phyloP scores from a whole-genome alignment of 352 stramenopile genomes.

The Thalassiosira livingstoniorum region DNA sequence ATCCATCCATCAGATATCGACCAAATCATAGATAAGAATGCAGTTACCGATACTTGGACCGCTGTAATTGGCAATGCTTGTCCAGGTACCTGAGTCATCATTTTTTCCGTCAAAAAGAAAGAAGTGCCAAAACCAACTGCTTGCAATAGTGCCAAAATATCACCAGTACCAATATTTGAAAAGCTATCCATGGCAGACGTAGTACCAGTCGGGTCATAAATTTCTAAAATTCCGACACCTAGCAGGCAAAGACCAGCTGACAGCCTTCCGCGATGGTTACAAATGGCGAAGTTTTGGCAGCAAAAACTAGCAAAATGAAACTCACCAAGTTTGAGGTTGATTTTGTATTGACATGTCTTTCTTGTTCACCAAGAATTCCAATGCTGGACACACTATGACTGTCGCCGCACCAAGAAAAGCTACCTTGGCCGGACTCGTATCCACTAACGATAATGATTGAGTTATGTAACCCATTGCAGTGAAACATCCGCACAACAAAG shows the following conservation, averaged over 20 bases:
- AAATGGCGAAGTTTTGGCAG: neutral
- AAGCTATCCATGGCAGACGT: constrained; percentile 35
- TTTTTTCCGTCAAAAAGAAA: constrained; percentile 71
- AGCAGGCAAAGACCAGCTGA: constrained; percentile 63
- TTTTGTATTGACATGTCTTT: constrained; percentile 66
- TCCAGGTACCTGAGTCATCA: constrained; percentile 66
- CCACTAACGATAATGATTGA: constrained; percentile 67
- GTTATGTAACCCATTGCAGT: constrained; percentile 68
- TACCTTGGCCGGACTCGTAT: constrained; percentile 66
- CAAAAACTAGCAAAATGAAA: neutral
- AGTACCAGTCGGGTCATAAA: constrained; percentile 48
- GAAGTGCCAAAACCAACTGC: constrained; percentile 67
- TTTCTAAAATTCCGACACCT: constrained; percentile 74
- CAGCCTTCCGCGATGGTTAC: no score
- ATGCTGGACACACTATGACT: constrained; percentile 71
- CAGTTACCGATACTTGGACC: constrained; percentile 58
- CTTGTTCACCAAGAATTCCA: constrained; percentile 68
- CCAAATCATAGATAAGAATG: constrained; percentile 67
- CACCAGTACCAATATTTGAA: constrained; percentile 52
- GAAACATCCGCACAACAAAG: constrained; percentile 65
- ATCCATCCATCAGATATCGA: constrained; percentile 67
- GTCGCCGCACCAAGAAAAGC: constrained; percentile 68
- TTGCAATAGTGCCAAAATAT: constrained; percentile 68
- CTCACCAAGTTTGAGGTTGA: constrained; percentile 70
- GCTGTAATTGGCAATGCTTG: constrained; percentile 74